Evolutionary conservation across 78 protist species (phyloP).

Genomic region (Dictyostelium brefeldianum): DNA sequence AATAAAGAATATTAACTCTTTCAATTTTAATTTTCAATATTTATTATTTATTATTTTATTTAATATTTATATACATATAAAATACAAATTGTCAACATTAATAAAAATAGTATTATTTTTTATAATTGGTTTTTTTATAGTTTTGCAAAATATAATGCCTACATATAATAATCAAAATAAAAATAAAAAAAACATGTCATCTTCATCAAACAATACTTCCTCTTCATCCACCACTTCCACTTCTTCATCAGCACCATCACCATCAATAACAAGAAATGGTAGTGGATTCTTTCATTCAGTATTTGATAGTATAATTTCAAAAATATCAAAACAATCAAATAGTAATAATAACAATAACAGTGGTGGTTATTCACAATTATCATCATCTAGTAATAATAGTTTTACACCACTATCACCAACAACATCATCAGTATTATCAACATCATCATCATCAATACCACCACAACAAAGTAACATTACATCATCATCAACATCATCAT

Average conservation of each 20-base stretch:
- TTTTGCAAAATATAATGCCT: slow-evolving; percentile 10
- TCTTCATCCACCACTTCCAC: neutral
- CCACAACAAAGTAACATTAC: neutral
- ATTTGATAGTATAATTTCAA: neutral
- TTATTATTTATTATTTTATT: neutral
- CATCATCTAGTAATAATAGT: neutral
- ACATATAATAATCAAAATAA: neutral
- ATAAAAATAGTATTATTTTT: neutral
- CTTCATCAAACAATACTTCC: neutral
- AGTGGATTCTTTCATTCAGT: neutral
- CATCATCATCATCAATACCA: neutral
- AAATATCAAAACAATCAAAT: neutral
- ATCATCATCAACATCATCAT: neutral
- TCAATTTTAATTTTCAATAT: neutral
- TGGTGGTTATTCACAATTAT: neutral
- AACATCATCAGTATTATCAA: slow-evolving; percentile 1
- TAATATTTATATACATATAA: neutral
- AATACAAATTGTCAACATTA: neutral
- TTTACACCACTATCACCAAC: neutral
- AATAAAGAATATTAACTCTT: neutral
- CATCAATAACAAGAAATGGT: neutral
- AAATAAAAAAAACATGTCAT: neutral
- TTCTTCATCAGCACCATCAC: neutral
- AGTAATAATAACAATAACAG: neutral
- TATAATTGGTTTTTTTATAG: slow-evolving; percentile 8